A percentile compares a stretch with the other conserved stretches of the same genome.
These are phyloP conservation scores for Coemansia sp. DNA, from an alignment of 192 early-diverging fungal genomes.

Conservation along the genomic window DNA sequence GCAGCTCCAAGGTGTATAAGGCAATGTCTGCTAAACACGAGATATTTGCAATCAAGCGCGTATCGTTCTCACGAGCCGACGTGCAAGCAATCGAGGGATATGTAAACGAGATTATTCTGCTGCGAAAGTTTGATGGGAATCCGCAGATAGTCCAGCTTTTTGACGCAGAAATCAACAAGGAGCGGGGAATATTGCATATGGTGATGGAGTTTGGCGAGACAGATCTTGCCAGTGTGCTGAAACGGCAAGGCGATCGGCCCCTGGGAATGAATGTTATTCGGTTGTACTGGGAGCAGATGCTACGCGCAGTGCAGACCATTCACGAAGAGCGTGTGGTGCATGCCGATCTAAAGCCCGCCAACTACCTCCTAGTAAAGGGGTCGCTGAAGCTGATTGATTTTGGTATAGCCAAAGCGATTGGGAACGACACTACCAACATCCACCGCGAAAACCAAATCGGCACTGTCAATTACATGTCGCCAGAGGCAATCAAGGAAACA, in stretches of 20 bases:
- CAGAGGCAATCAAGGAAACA: conserved; percentile 74
- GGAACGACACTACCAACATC: conserved; percentile 93
- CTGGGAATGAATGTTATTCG: conserved; percentile 75
- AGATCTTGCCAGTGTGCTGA: conserved; percentile 71
- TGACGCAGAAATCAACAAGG: conserved; percentile 71
- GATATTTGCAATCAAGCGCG: conserved; percentile 82
- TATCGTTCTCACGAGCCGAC: conserved; percentile 72
- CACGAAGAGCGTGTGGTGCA: conserved; percentile 90
- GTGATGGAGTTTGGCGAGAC: conserved; percentile 93
- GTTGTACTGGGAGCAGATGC: conserved; percentile 91
- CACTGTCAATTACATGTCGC: conserved; percentile 95
- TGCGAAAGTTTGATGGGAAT: conserved; percentile 64
- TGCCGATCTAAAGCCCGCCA: conserved; percentile 93
- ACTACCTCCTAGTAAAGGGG: conserved; percentile 87
- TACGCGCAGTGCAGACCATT: conserved; percentile 83
- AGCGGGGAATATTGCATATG: conserved; percentile 65
- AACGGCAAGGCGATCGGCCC: conserved; percentile 51
- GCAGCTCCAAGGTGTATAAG: conserved; percentile 88
- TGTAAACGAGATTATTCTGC: conserved; percentile 80
- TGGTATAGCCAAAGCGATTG: conserved; percentile 93
- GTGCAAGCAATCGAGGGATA: conserved; percentile 67
- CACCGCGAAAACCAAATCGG: conserved; percentile 84
- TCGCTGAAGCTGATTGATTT: conserved; percentile 94
- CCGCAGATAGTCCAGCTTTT: conserved; percentile 77
- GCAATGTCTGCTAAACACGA: conserved; percentile 66